Percentiles rank a stretch among this genome's conserved stretches.
These are phyloP conservation scores for Leccinum subtestaceum DNA, from an alignment of 768 basidiomycete species.

Conservation along the genomic window DNA sequence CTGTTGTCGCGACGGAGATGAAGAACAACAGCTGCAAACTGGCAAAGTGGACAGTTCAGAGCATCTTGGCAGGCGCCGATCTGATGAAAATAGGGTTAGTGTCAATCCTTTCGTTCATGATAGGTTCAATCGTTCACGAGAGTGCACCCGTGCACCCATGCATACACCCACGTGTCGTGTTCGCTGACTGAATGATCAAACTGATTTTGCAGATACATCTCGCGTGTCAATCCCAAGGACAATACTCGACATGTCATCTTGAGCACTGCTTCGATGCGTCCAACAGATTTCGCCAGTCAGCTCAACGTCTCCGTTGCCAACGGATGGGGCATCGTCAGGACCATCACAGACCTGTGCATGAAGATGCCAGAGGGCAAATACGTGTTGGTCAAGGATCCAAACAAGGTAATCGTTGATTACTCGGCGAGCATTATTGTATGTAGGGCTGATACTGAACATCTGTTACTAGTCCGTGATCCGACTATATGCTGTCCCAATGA, in stretches of 20 bases:
- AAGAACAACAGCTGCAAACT: conserved; percentile 99
- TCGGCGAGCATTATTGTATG: not conserved
- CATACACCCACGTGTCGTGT: not conserved
- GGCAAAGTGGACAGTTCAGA: conserved; percentile 96
- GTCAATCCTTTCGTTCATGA: not conserved
- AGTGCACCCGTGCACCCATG: not conserved
- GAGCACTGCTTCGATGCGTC: conserved; percentile 92
- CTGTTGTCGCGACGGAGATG: conserved; percentile 99
- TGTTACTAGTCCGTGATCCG: conserved; percentile 82
- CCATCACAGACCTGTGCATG: conserved; percentile 90
- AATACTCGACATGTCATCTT: conserved; percentile 94
- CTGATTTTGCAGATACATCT: conserved; percentile 71
- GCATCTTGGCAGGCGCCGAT: conserved; percentile 92
- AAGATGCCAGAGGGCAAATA: conserved; percentile 99
- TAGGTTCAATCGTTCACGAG: not conserved
- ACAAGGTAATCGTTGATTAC: conserved; percentile 63
- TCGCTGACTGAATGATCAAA: conserved; percentile 12
- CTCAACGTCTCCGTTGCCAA: conserved; percentile 93
- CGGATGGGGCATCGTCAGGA: conserved; percentile 98
- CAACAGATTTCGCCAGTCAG: conserved; percentile 90
- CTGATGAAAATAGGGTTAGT: conserved; percentile 95
- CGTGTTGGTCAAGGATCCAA: conserved; percentile 95
- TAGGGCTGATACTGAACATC: conserved; percentile 12
- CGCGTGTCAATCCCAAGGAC: conserved; percentile 90
- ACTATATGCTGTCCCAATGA: conserved; percentile 86